Evolutionary conservation across 768 basidiomycete genomes (phyloP).

Genomic region (Mycena crocata): DNA sequence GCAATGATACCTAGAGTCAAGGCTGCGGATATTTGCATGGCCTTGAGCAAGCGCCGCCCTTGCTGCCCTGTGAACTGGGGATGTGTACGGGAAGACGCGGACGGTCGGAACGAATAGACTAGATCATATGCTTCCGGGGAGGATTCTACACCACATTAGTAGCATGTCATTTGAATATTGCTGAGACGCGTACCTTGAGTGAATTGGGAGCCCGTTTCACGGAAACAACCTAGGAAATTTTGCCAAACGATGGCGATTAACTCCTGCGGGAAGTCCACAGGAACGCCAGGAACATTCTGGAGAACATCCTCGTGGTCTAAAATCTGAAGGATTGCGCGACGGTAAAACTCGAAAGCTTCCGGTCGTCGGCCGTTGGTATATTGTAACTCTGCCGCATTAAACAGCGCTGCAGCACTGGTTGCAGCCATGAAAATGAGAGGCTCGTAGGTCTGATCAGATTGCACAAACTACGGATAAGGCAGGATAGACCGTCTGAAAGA

Average conservation of each 20-base stretch:
- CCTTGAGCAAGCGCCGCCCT: conserved; percentile 44
- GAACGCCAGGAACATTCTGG: conserved; percentile 3
- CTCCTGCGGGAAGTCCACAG: conserved; percentile 37
- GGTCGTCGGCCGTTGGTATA: too few relatives aligned
- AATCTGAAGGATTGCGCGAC: too few relatives aligned
- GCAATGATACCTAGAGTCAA: conserved; percentile 46
- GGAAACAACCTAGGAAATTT: conserved; percentile 45
- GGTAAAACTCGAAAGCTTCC: too few relatives aligned
- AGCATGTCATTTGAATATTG: too few relatives aligned
- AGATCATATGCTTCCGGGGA: conserved; percentile 47
- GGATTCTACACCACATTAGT: too few relatives aligned
- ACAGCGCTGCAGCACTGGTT: too few relatives aligned
- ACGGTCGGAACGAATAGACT: conserved; percentile 41
- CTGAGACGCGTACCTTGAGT: conserved; percentile 29
- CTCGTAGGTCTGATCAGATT: too few relatives aligned
- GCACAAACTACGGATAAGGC: too few relatives aligned
- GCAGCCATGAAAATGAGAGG: too few relatives aligned
- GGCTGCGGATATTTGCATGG: conserved; percentile 44
- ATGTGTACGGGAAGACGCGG: conserved; percentile 27
- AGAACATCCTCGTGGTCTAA: too few relatives aligned
- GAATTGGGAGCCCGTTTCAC: conserved; percentile 13
- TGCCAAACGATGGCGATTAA: conserved; percentile 42
- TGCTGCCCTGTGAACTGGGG: conserved; percentile 36
- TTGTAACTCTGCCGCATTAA: too few relatives aligned
- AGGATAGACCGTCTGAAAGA: too few relatives aligned